Percentiles rank a stretch among this genome's conserved stretches.
Conservation (phyloP, 371 early-diverging fungal species). For the Lichtheimia hyalospora region DNA sequence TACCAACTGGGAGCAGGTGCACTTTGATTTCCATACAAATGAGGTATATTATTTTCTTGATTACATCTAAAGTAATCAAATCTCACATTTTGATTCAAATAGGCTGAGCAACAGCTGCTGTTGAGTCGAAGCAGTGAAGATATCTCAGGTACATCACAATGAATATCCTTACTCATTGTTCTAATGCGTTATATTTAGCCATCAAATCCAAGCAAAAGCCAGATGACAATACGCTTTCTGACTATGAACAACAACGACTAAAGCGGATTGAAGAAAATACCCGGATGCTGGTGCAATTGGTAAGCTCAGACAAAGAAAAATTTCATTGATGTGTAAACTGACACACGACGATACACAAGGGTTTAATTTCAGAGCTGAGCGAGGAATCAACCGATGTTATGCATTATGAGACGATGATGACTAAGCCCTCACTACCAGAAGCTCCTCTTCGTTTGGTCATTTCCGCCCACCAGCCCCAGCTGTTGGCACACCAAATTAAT, state of each 20-base stretch:
- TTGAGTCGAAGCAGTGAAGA: no score
- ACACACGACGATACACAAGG: slow-evolving; percentile 29
- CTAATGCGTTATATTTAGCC: no score
- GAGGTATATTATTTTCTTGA: background rate
- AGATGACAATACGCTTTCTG: slow-evolving; percentile 41
- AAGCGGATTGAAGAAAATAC: slow-evolving; percentile 71
- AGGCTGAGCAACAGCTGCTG: no score
- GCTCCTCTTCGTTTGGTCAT: slow-evolving; percentile 61
- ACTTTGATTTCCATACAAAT: slow-evolving; percentile 37
- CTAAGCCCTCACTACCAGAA: slow-evolving; percentile 23
- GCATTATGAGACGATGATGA: slow-evolving; percentile 67
- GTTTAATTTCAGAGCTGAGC: slow-evolving; percentile 77
- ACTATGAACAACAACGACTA: slow-evolving; percentile 63
- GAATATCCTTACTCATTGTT: no score
- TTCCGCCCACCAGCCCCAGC: slow-evolving; percentile 58
- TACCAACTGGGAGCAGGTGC: slow-evolving; percentile 76
- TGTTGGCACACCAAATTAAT: slow-evolving; percentile 46
- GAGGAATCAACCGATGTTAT: slow-evolving; percentile 75
- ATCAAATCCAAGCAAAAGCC: background rate
- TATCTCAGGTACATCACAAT: no score
- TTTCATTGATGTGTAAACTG: slow-evolving; percentile 1
- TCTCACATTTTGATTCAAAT: no score
- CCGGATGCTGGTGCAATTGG: slow-evolving; percentile 60
- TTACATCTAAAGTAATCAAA: no score
- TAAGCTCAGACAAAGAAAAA: slow-evolving; percentile 19